phyloP scores from a whole-genome alignment of 306 rosid genomes.

The Elaeagnus macrophylla region DNA sequence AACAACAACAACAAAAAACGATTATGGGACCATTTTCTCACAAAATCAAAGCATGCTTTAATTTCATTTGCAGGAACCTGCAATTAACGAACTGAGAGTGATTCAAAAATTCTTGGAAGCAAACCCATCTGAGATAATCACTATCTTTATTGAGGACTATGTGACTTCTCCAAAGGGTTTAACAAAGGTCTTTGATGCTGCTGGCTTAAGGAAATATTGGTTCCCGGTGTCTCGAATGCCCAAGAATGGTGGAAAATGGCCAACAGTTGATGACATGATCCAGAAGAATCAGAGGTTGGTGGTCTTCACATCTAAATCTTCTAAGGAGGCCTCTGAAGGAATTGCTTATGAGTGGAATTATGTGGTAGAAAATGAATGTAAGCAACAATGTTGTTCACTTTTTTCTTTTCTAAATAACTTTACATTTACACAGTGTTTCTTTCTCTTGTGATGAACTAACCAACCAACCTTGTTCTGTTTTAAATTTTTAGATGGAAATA shows the following conservation, averaged over 20 bases:
- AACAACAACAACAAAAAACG: too few relatives aligned
- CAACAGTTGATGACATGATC: constrained; percentile 73
- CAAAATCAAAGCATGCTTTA: constrained; percentile 11
- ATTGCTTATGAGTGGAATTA: constrained; percentile 77
- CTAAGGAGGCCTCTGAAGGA: constrained; percentile 78
- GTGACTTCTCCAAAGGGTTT: constrained; percentile 59
- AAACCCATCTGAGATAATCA: constrained; percentile 73
- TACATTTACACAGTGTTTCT: too few relatives aligned
- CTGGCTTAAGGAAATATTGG: constrained; percentile 49
- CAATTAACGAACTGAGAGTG: constrained; percentile 51
- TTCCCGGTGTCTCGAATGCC: constrained; percentile 72
- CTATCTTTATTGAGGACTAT: constrained; percentile 87
- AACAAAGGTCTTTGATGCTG: constrained; percentile 54
- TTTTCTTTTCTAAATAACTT: background rate
- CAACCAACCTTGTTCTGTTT: constrained; percentile 10
- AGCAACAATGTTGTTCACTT: constrained; percentile 21
- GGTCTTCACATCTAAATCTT: constrained; percentile 60
- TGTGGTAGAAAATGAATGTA: constrained; percentile 79
- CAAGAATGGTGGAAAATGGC: constrained; percentile 69
- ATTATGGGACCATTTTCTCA: too few relatives aligned
- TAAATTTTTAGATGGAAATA: constrained; percentile 67
- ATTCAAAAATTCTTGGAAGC: constrained; percentile 48
- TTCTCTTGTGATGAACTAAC: background rate
- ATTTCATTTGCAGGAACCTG: constrained; percentile 52
- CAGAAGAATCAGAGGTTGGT: constrained; percentile 68